Evolutionary conservation across 2,329 filamentous ascomycete species (phyloP).

Genomic region (Paraphaeosphaeria minitans): DNA sequence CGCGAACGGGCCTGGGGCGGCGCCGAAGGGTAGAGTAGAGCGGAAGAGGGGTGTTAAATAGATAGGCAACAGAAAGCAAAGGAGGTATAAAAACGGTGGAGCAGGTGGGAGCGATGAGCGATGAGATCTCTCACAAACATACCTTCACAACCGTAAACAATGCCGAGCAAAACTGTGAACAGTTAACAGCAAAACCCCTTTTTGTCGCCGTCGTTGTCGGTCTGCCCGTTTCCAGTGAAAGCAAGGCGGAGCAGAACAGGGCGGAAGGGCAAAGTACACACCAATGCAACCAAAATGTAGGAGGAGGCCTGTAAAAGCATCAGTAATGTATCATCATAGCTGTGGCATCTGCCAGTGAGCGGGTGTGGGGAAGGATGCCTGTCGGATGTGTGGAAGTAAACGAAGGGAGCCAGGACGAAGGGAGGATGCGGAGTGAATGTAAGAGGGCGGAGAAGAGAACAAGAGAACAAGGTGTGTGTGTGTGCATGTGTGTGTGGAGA

Average conservation of each 20-base stretch:
- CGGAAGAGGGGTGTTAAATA: not conserved
- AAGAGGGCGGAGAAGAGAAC: too few species aligned
- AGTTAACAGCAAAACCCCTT: not conserved
- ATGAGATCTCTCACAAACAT: not conserved
- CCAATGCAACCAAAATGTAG: not conserved
- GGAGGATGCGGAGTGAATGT: too few species aligned
- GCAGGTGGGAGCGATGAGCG: too few species aligned
- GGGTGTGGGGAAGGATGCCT: not conserved
- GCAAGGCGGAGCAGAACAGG: not conserved
- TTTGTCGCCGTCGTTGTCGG: not conserved
- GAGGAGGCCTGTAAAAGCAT: not conserved
- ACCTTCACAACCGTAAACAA: not conserved
- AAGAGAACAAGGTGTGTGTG: too few species aligned
- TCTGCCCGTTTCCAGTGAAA: not conserved
- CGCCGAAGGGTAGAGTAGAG: not conserved
- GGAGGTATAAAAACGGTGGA: too few species aligned
- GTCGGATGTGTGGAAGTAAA: not conserved
- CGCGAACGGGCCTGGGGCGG: not conserved
- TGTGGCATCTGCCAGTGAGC: not conserved
- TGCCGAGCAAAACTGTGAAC: not conserved
- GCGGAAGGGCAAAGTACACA: not conserved
- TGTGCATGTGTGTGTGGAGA: too few species aligned
- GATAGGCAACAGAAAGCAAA: too few species aligned
- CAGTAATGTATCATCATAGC: not conserved
- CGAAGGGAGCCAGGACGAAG: too few species aligned